Evolutionary conservation across 2,329 filamentous ascomycete genomes (phyloP).

Genomic region (Myriosclerotinia duriaeana): DNA sequence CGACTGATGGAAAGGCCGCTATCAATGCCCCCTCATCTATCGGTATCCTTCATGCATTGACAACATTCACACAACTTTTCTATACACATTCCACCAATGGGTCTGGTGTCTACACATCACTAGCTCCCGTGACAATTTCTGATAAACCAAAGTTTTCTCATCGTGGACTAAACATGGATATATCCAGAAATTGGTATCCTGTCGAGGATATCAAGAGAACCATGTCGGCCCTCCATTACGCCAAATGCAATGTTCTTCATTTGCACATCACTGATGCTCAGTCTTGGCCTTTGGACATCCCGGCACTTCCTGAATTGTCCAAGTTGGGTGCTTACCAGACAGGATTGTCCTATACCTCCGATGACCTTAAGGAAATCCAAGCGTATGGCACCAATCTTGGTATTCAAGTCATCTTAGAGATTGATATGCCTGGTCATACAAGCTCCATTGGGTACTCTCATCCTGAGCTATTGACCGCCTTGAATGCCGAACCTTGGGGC

Average conservation of each 20-base stretch:
- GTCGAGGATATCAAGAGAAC: constrained; percentile 63
- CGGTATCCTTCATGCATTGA: constrained; percentile 70
- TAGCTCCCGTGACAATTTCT: constrained; percentile 68
- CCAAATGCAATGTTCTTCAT: constrained; percentile 81
- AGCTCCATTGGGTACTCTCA: constrained; percentile 63
- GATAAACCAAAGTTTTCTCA: constrained; percentile 74
- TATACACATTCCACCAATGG: constrained; percentile 62
- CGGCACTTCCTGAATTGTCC: constrained; percentile 69
- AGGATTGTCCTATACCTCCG: constrained; percentile 64
- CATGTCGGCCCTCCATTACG: constrained; percentile 74
- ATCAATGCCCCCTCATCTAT: constrained; percentile 65
- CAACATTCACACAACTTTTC: constrained; percentile 78
- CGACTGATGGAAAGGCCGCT: constrained; percentile 55
- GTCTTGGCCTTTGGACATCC: constrained; percentile 82
- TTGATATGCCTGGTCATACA: constrained; percentile 80
- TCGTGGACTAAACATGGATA: constrained; percentile 77
- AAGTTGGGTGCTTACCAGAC: constrained; percentile 70
- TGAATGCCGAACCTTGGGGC: constrained; percentile 55
- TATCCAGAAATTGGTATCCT: constrained; percentile 63
- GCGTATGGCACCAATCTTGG: constrained; percentile 67
- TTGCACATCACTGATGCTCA: constrained; percentile 81
- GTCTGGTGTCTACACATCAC: constrained; percentile 62
- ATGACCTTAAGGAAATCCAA: constrained; percentile 66
- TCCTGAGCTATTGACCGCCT: constrained; percentile 70
- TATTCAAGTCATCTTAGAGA: constrained; percentile 71